Percentiles rank a stretch among this genome's conserved stretches.
Conservation (phyloP, 2,329 filamentous ascomycete species). For the Westerdykella aurantiaca region DNA sequence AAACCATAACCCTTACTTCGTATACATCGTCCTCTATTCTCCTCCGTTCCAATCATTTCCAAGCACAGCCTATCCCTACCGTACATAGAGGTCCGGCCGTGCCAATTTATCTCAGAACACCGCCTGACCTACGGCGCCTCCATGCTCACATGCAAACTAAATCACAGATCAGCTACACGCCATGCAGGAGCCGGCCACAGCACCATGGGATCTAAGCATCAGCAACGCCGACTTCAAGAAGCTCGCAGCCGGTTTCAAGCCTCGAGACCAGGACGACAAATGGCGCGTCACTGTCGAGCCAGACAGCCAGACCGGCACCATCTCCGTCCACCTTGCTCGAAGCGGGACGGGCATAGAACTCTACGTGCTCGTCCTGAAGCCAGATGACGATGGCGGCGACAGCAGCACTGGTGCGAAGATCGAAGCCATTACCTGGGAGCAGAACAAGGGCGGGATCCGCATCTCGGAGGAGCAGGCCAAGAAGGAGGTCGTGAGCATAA, state of each 20-base stretch:
- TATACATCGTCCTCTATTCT: too few relatives aligned
- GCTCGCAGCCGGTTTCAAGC: slow-evolving; percentile 1
- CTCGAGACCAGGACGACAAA: slow-evolving; percentile 1
- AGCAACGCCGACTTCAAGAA: slow-evolving; percentile 2
- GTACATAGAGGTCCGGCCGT: too few relatives aligned
- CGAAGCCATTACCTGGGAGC: slow-evolving; percentile 1
- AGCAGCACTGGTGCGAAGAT: slow-evolving; percentile 2
- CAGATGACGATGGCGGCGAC: neutral
- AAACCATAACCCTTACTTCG: too few relatives aligned
- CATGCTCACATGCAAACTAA: too few relatives aligned
- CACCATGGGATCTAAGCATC: slow-evolving; percentile 1
- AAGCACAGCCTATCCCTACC: too few relatives aligned
- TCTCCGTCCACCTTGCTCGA: slow-evolving; percentile 1
- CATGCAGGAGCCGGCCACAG: slow-evolving; percentile 1
- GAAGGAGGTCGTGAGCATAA: neutral
- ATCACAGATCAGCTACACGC: too few relatives aligned
- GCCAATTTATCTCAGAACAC: too few relatives aligned
- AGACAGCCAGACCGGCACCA: slow-evolving; percentile 1
- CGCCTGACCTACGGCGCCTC: neutral
- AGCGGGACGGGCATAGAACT: slow-evolving; percentile 2
- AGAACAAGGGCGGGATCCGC: slow-evolving; percentile 1
- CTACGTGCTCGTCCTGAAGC: slow-evolving; percentile 1
- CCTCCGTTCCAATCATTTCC: too few relatives aligned
- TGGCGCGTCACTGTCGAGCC: slow-evolving; percentile 1
- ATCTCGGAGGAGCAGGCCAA: slow-evolving; percentile 2